These are phyloP conservation scores for Massariosphaeria phaeospora DNA, from an alignment of 495 filamentous ascomycete species.

Conservation along the genomic window DNA sequence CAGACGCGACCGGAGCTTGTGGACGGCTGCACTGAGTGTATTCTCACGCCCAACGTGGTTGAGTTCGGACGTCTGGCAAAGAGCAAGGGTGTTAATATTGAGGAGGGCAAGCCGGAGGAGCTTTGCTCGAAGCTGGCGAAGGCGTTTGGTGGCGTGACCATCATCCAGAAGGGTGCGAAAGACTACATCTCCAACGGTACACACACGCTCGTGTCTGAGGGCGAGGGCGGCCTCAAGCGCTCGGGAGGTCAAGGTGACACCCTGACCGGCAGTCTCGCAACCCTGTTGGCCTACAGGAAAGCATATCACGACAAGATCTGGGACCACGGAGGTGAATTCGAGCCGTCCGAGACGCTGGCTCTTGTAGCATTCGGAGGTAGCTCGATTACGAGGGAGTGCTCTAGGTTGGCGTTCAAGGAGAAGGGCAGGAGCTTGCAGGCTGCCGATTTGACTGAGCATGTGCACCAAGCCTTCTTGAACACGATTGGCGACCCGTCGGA, in stretches of 20 bases:
- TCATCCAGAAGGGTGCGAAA: constrained; percentile 81
- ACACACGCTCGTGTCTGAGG: constrained; percentile 65
- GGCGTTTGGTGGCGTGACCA: constrained; percentile 80
- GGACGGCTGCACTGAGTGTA: constrained; percentile 73
- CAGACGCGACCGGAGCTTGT: constrained; percentile 71
- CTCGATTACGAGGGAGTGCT: constrained; percentile 85
- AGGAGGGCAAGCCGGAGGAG: constrained; percentile 48
- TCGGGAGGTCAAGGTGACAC: constrained; percentile 96
- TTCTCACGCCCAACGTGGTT: constrained; percentile 90
- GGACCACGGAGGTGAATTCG: constrained; percentile 61
- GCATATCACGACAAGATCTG: constrained; percentile 81
- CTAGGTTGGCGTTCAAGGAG: constrained; percentile 77
- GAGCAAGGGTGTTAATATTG: constrained; percentile 57
- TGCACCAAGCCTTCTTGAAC: constrained; percentile 73
- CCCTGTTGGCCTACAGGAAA: constrained; percentile 78
- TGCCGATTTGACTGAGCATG: constrained; percentile 87
- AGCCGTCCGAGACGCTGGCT: constrained; percentile 61
- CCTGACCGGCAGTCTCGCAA: constrained; percentile 82
- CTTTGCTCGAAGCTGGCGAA: constrained; percentile 68
- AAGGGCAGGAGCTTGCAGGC: constrained; percentile 89
- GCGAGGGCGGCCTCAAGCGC: constrained; percentile 77
- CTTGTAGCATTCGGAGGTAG: constrained; percentile 83
- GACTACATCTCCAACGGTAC: constrained; percentile 84
- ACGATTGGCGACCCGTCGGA: constrained; percentile 61
- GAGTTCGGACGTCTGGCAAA: constrained; percentile 84